Base-by-base conservation (phyloP, 257 asterid genomes). In the Lycium barbarum region DNA sequence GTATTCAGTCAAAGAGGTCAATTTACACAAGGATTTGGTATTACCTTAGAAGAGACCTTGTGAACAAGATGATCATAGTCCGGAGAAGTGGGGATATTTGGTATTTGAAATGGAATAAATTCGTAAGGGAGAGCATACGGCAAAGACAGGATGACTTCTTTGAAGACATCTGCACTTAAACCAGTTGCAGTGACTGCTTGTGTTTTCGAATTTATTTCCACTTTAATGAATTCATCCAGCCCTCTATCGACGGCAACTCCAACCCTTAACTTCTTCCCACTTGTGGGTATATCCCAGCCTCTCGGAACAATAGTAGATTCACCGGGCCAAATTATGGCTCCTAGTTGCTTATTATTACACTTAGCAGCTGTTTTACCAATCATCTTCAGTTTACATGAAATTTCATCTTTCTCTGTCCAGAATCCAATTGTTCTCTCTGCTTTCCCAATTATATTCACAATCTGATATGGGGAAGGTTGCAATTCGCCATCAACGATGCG, bases 271-370 rank as follows among this genome's bases (percentile, higher is more conserved):
- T 57, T 85, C 79, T 85, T 85, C 2, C 72, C 82, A 18, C 49
- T 74, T 84, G 87, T 87, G 10, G 95, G 92, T 18, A 87, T 81
- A 49, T 84, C 89, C 95, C 95, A 91, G 51, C 95, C 95, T 85
- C 81, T 90, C 0, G 95, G 94, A 5, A 57, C 82, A 57, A 11
- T 35, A 33, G 13, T 80, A 1, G 91, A 78, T 12, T 85, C 90
- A 1, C 95, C 92, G 5, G 95, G 93, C 88, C 92, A 89, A 68
- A 70, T 62, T 26, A 86, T 83, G 61, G n/a, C 36, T 70, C 84
- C 84, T 53, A 88, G 81, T 26, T 38, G 80, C 62, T 63, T 61
- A 1, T 62, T 49, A 3, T 83, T 54, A 55, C 66, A 62, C 65
- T 20, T 81, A 14, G 84, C 51, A 8, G 70, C 55, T 14, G 36